phyloP scores from a whole-genome alignment of 345 rosid species.

The Aethionema arabicum region DNA sequence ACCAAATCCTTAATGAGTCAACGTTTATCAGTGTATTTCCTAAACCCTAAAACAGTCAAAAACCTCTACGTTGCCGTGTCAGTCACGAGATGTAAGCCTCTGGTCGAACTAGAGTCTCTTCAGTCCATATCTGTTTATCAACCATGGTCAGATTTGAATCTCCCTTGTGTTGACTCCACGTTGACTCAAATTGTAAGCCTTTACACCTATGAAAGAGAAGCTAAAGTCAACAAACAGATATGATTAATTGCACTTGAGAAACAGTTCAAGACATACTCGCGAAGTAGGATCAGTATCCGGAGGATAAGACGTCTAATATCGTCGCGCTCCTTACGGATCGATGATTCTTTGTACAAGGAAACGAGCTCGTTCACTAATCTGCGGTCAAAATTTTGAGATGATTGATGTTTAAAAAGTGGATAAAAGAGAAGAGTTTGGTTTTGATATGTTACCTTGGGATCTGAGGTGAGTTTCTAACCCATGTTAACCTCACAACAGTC shows the following conservation, averaged over 20 bases:
- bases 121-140: slow-evolving; percentile 16
- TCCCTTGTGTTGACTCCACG: slow-evolving; percentile 61
- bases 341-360: slow-evolving; percentile 63
- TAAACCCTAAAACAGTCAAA: neutral
- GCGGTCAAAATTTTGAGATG: slow-evolving; percentile 19
- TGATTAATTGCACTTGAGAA: slow-evolving; percentile 7
- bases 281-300: slow-evolving; percentile 59
- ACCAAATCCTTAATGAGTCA: too few species aligned
- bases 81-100: neutral
- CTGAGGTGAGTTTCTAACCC: slow-evolving; percentile 82
- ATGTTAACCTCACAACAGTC: slow-evolving; percentile 59
- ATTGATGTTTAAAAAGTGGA: slow-evolving; percentile 7
- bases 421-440: neutral
- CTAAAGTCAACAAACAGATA: neutral
- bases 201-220: slow-evolving; percentile 51
- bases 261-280: slow-evolving; percentile 50
- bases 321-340: slow-evolving; percentile 57
- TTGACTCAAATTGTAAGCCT: slow-evolving; percentile 55
- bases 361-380: slow-evolving; percentile 87
- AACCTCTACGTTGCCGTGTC: neutral
- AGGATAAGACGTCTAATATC: slow-evolving; percentile 57
- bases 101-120: slow-evolving; percentile 1
- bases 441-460: slow-evolving; percentile 52
- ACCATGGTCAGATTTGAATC: slow-evolving; percentile 59
- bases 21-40: too few species aligned